Evolutionary conservation across 2,329 filamentous ascomycete species (phyloP), one percentile per base, ranked within the genome.

Genomic region (Bertia moriformis): DNA sequence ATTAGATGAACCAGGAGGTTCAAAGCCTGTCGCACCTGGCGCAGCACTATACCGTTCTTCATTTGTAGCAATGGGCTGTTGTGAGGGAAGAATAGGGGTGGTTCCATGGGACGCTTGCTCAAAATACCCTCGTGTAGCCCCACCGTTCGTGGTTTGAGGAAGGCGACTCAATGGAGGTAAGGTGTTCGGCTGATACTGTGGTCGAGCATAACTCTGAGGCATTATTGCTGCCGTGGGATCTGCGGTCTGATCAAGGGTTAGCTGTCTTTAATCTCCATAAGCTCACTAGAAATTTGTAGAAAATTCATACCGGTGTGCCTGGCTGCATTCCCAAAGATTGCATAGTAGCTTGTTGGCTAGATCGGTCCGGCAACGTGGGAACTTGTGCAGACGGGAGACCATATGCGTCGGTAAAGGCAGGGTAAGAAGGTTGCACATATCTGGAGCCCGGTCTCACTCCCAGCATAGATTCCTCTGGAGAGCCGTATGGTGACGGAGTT

Each of bases 211-310:
- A 33, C 49, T 51, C 44, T 57, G 54, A 27, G 52, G 46, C 51
- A 56, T 55, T 50, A 58, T 55, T 38, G 50, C 48, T 47, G 48
- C 53, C 41, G 53, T 53, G 41, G 55, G 50, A 48, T 57, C 56
- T 38, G 52, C 47, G 45, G 51, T 54, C 55, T 57, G 44, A 44
- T 43, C 15, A 7, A 17, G 32, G 15, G 17, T 46, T 50, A 45
- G 47, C 56, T 53, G 54, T 51, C 46, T 46, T 43, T 40, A n/a
- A n/a, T n/a, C n/a, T 39, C 42, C 47, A 37, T 46, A 44, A 41
- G 42, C 39, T 40, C 40, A 42, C 48, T 46, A 51, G 44, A 45
- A 45, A 42, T 43, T 48, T 40, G 46, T 42, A 43, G 45, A 46
- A 45, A 46, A 45, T 46, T 45, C 54, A 49, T 58, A 58, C 54